Percentiles rank a stretch among this genome's conserved stretches.
phyloP scores from a whole-genome alignment of 73 alveolate species.

The Symbiodinium pilosum region DNA sequence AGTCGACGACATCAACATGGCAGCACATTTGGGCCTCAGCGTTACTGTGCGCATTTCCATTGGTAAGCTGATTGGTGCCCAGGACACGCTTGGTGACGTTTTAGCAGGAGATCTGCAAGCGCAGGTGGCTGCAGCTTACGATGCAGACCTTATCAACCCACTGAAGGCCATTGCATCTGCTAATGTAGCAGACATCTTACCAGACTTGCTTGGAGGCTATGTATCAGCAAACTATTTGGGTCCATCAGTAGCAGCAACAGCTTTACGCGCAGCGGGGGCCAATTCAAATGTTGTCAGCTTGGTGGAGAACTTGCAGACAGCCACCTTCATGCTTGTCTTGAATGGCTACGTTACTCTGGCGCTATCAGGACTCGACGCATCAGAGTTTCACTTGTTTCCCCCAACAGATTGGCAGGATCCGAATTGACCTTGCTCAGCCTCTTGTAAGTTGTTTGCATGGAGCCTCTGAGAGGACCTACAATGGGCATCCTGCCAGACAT shows the following conservation, averaged over 20 bases:
- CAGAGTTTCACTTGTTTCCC: too few relatives aligned
- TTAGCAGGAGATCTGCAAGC: constrained; percentile 66
- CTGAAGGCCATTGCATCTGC: neutral
- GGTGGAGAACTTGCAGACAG: constrained; percentile 34
- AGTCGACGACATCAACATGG: constrained; percentile 27
- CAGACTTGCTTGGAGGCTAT: constrained; percentile 24
- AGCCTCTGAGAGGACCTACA: neutral
- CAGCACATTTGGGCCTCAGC: neutral
- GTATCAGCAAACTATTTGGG: too few relatives aligned
- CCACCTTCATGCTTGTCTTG: constrained; percentile 9
- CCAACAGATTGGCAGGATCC: too few relatives aligned
- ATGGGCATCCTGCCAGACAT: neutral
- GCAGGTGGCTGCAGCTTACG: constrained; percentile 26
- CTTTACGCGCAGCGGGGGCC: neutral
- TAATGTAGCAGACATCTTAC: neutral
- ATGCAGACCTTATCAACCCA: neutral
- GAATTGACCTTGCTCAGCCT: too few relatives aligned
- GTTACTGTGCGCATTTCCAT: constrained; percentile 22
- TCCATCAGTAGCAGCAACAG: too few relatives aligned
- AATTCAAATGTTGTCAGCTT: constrained; percentile 24
- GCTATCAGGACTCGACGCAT: neutral
- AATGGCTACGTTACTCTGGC: constrained; percentile 68
- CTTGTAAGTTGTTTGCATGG: too few relatives aligned
- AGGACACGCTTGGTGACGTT: constrained; percentile 62
- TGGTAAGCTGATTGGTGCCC: constrained; percentile 35